Evolutionary conservation across 1,284 basidiomycete species (phyloP), one percentile per base, ranked within the genome.

Genomic region (Vanrija sp.): DNA sequence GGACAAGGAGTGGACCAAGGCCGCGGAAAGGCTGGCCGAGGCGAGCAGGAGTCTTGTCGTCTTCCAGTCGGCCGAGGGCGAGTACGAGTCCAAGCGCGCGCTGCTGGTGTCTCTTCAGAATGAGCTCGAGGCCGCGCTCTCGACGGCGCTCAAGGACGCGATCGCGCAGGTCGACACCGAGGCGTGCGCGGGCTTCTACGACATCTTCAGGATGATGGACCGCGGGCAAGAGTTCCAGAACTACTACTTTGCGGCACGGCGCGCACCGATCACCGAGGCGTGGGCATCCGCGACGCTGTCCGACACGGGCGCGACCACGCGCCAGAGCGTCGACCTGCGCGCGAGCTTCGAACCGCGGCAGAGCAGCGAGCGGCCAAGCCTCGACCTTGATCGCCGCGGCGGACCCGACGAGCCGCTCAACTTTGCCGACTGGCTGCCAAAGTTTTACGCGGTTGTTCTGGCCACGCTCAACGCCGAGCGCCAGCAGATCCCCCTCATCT

Each of bases 61-160:
- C 37, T 97, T 96, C 75, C 85, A 89, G 61, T 90, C 92, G 65
- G 88, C 88, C 1, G 72, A 77, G 39, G 80, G 85, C 9, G 89
- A 94, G 74, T 93, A 89, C 71, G 92, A 96, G 68, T 84, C 82
- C 36, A 83, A 91, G 23, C 83, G 88, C 39, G 81, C 84, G 3
- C 78, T 97, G 36, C 84, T 97, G 83, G 84, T 91, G 56, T 89
- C 85, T 59, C 80, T 97, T 23, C 91, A 95, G 71, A 96, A 97
- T 69, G 88, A 94, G 71, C 83, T 97, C 38, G 93, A 97, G 77
- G 88, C 89, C 1, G 84, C 86, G 3, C 81, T 95, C 43, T 90
- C 88, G 63, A 85, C 89, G 10, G 88, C 89, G 1, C 79, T 97
- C 51, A 86, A 90, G 25, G 84, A 87, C 36, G 87, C 88, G 2